phyloP scores from a whole-genome alignment of 2,329 filamentous ascomycete genomes.

The Pseudogymnoascus sp. region DNA sequence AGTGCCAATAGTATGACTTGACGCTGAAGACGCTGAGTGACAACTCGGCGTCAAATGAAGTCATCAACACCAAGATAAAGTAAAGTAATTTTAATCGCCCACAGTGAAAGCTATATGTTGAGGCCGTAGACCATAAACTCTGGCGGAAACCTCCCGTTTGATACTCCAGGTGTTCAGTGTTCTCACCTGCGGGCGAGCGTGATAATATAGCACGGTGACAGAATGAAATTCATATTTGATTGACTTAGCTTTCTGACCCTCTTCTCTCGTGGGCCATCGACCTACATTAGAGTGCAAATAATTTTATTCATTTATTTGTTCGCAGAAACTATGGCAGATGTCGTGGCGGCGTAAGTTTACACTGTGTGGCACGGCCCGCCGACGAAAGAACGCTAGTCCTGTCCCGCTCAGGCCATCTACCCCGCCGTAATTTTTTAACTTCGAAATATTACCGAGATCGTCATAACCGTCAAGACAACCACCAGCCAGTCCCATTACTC shows the following conservation, averaged over 20 bases:
- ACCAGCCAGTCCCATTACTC: neutral
- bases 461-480: neutral
- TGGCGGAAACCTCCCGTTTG: neutral
- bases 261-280: neutral
- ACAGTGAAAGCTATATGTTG: neutral
- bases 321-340: neutral
- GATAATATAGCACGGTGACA: neutral
- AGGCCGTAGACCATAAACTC: neutral
- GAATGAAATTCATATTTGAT: neutral
- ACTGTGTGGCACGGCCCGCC: neutral
- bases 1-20: neutral
- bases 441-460: neutral
- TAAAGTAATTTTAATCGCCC: neutral
- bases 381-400: conserved; percentile 4
- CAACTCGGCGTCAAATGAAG: neutral
- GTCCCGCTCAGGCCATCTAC: neutral
- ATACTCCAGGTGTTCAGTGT: neutral
- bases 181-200: neutral
- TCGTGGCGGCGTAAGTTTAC: neutral
- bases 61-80: neutral
- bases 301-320: neutral
- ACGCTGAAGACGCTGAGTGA: neutral
- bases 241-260: neutral
- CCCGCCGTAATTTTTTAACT: neutral
- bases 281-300: neutral